Percentiles rank a stretch among this genome's conserved stretches.
Conservation (phyloP, 139 green algal genomes). For the Coelastrella sp. region DNA sequence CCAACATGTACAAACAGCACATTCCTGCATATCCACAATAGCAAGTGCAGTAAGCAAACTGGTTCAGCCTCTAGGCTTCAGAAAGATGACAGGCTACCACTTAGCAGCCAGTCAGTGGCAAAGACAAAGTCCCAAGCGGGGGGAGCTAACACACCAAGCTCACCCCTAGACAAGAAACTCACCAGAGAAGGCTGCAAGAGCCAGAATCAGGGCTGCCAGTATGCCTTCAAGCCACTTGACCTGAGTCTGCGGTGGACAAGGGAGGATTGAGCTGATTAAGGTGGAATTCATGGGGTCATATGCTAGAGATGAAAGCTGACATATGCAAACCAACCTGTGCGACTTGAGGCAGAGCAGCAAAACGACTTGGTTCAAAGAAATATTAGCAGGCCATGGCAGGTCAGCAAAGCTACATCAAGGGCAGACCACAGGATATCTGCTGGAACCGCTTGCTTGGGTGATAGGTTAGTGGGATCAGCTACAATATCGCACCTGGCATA, state of each 20-base stretch:
- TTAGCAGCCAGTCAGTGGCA: too few species aligned
- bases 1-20: constrained; percentile 49
- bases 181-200: constrained; percentile 41
- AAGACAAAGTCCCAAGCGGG: too few species aligned
- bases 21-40: constrained; percentile 33
- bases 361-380: too few species aligned
- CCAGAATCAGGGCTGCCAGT: constrained; percentile 38
- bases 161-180: neutral
- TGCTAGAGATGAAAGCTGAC: too few species aligned
- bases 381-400: too few species aligned
- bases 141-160: neutral
- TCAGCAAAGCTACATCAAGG: too few species aligned
- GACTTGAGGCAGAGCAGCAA: too few species aligned
- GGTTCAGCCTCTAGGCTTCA: neutral
- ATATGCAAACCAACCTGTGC: too few species aligned
- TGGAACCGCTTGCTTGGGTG: too few species aligned
- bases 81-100: neutral
- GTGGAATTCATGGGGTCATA: too few species aligned
- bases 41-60: neutral
- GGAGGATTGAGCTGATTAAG: too few species aligned
- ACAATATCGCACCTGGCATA: constrained; percentile 46
- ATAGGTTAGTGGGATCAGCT: neutral
- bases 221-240: constrained; percentile 55
- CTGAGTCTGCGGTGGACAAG: constrained; percentile 36
- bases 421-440: too few species aligned